Percentiles rank a stretch among this genome's conserved stretches.
Evolutionary conservation across 139 green algal genomes (phyloP).

Genomic region (Yamagishiella unicocca): DNA sequence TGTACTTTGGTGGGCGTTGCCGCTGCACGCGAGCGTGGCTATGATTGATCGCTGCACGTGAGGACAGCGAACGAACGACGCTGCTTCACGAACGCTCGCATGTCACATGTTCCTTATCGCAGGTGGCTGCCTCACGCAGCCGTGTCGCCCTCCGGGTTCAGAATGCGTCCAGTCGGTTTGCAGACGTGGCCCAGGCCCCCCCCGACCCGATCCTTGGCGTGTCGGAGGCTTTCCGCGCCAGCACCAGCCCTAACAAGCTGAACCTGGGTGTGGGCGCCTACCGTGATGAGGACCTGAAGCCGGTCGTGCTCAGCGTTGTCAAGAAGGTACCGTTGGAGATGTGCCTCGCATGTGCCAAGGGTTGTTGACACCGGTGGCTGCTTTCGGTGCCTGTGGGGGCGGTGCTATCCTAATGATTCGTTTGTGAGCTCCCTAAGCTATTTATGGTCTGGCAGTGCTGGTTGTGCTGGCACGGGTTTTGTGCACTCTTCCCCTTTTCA

Average conservation of each 20-base stretch:
- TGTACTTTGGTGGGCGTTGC: neutral
- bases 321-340: too few relatives aligned
- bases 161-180: constrained; percentile 18
- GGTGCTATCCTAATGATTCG: too few relatives aligned
- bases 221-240: constrained; percentile 91
- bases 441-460: too few relatives aligned
- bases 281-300: constrained; percentile 92
- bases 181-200: constrained; percentile 27
- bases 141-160: neutral
- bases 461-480: too few relatives aligned
- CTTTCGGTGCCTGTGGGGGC: too few relatives aligned
- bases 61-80: neutral
- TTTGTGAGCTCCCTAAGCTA: too few relatives aligned
- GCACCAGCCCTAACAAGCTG: constrained; percentile 86
- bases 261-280: constrained; percentile 95
- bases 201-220: constrained; percentile 95
- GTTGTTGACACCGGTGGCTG: too few relatives aligned
- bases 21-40: neutral
- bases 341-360: too few relatives aligned
- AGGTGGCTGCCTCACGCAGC: neutral
- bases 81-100: neutral
- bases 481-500: too few relatives aligned
- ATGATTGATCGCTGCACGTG: neutral
- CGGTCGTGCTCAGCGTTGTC: constrained; percentile 95
- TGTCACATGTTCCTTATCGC: neutral